phyloP scores from a whole-genome alignment of 2,329 filamentous ascomycete species.

The Cryphonectria nitschkei region DNA sequence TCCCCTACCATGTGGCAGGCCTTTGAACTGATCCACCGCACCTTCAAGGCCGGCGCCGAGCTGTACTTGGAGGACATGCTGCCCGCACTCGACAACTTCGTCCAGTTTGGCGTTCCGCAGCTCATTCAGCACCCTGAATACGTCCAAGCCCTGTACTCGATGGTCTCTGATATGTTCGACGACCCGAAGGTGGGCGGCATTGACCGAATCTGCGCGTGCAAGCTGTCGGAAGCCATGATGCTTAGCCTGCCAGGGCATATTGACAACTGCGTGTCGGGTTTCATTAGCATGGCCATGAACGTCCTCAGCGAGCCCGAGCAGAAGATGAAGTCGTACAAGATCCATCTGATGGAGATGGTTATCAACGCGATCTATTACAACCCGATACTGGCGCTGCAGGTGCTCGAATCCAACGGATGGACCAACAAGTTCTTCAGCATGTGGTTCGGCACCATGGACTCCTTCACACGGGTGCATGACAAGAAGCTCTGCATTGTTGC shows the following conservation, averaged over 20 bases:
- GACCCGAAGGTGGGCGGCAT: slow-evolving; percentile 92
- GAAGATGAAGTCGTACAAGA: slow-evolving; percentile 90
- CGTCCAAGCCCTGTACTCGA: slow-evolving; percentile 84
- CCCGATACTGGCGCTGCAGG: slow-evolving; percentile 78
- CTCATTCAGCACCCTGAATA: slow-evolving; percentile 84
- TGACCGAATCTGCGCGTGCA: slow-evolving; percentile 95
- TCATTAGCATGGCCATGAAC: slow-evolving; percentile 86
- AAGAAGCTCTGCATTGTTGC: slow-evolving; percentile 98
- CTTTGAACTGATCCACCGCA: slow-evolving; percentile 94
- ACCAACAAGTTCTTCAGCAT: slow-evolving; percentile 99
- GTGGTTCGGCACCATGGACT: slow-evolving; percentile 96
- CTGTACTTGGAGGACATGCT: slow-evolving; percentile 99
- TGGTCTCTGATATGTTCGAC: slow-evolving; percentile 93
- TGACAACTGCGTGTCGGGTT: slow-evolving; percentile 85
- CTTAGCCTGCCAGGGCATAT: slow-evolving; percentile 87
- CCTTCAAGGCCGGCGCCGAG: slow-evolving; percentile 96
- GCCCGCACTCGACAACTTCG: slow-evolving; percentile 95
- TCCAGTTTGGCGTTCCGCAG: slow-evolving; percentile 84
- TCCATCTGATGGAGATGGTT: slow-evolving; percentile 98
- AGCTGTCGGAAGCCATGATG: slow-evolving; percentile 94
- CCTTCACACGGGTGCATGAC: slow-evolving; percentile 92
- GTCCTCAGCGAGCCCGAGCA: slow-evolving; percentile 72
- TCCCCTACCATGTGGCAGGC: slow-evolving; percentile 98
- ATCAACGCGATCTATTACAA: slow-evolving; percentile 99
- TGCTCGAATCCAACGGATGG: slow-evolving; percentile 90